Conservation (phyloP, 176 grass and related monocot genomes). For the Triticum dicoccoides region DNA sequence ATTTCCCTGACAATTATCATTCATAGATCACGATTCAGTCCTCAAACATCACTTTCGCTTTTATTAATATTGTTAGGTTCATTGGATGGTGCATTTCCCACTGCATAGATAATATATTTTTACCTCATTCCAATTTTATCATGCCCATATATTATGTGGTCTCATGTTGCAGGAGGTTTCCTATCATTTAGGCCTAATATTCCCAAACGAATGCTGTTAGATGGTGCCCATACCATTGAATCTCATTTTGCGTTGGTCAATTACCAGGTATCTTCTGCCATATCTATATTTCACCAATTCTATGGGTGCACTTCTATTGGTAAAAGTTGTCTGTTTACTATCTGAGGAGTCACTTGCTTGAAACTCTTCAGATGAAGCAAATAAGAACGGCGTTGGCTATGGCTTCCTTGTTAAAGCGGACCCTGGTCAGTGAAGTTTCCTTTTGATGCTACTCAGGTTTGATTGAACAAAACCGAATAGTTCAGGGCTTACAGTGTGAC, state of each 20-base stretch:
- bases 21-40: background rate
- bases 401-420: constrained; percentile 74
- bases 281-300: constrained; percentile 11
- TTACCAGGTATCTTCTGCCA: constrained; percentile 60
- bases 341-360: constrained; percentile 34
- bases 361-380: constrained; percentile 79
- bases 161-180: constrained; percentile 71
- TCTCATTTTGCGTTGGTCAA: constrained; percentile 90
- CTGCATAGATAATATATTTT: background rate
- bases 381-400: constrained; percentile 85
- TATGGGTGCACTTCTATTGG: background rate
- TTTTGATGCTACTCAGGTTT: constrained; percentile 1
- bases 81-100: constrained; percentile 12
- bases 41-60: background rate
- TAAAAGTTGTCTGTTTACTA: background rate
- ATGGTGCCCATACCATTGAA: constrained; percentile 70
- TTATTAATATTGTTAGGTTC: background rate
- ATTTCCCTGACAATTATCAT: background rate
- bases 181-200: constrained; percentile 89
- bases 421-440: constrained; percentile 66
- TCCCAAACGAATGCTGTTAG: constrained; percentile 78
- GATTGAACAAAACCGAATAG: background rate
- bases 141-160: constrained; percentile 7
- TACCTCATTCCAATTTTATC: background rate
- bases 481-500: background rate